Base-by-base conservation (phyloP, 495 filamentous ascomycete species). In the Hypomontagnella monticulosa region DNA sequence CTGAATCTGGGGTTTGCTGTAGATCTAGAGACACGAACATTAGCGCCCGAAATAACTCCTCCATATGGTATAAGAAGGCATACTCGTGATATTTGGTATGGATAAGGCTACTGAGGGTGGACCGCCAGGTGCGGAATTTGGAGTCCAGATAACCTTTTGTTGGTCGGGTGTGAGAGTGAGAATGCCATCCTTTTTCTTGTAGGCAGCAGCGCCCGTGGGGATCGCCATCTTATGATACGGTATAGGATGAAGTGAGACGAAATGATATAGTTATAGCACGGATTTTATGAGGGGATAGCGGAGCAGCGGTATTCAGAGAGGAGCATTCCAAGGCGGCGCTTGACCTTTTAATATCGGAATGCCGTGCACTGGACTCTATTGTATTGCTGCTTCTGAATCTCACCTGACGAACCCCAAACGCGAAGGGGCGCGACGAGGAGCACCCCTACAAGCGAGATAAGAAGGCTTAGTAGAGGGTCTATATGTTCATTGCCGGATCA, bases 181-280 rank as follows among this genome's bases (percentile, higher is more conserved):
- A 68, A 84, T 86, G 73, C 95, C 95, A 82, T 97, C 93, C 79
- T 94, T 93, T 83, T 99, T 99, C 80, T 97, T 98, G 84, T 94
- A 97, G 52, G 87, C 82, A 57, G 92, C 89, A 60, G 84, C 84
- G 71, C 87, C 91, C 75, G 84, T 86, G 53, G 85, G 84, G 74
- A 88, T 79, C 72, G 88, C 79, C 83, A 84, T 83, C n/a, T 42
- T 59, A 11, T n/a, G n/a, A n/a, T 18, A n/a, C 16, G 18, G 23
- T 23, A 15, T 4, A 27, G 4, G 32, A 42, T 11, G 27, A 34
- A 32, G 12, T 32, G 36, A 37, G 57, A 23, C 11, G 14, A 36
- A 18, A 43, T 36, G 38, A 20, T n/a, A 41, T 23, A 14, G n/a
- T n/a, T 47, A 7, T 14, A 10, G 18, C 16, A 16, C 44, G 6